phyloP scores from a whole-genome alignment of 192 early-diverging fungal species.

The Coemansia sp. region DNA sequence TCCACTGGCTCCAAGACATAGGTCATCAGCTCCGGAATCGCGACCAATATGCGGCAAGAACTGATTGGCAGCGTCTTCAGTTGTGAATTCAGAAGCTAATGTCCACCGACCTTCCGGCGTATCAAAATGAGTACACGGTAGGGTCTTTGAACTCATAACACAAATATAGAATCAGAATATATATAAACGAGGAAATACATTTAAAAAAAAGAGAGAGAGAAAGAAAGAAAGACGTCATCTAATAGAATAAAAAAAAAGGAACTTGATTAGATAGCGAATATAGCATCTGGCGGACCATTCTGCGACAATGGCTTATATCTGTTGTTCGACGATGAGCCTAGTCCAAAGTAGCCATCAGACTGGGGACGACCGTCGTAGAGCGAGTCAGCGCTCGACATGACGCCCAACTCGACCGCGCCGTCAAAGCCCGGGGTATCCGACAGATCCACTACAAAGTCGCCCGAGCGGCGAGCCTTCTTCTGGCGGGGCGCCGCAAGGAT shows the following conservation, averaged over 20 bases:
- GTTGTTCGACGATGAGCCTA: slow-evolving; percentile 12
- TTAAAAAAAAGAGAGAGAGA: not conserved
- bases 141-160: not conserved
- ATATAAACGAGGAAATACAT: not conserved
- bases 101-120: slow-evolving; percentile 53
- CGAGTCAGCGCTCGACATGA: slow-evolving; percentile 5
- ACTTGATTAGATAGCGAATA: not conserved
- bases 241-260: not conserved
- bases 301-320: slow-evolving; percentile 24
- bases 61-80: slow-evolving; percentile 55
- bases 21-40: slow-evolving; percentile 39
- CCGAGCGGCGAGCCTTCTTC: not conserved
- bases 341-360: slow-evolving; percentile 23
- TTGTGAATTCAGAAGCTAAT: slow-evolving; percentile 39
- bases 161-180: not conserved
- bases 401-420: slow-evolving; percentile 17
- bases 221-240: not conserved
- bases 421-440: slow-evolving; percentile 22
- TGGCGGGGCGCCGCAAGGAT: slow-evolving; percentile 29
- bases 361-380: not conserved
- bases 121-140: slow-evolving; percentile 31
- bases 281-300: not conserved
- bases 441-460: slow-evolving; percentile 40
- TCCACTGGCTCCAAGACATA: slow-evolving; percentile 28
- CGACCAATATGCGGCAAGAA: slow-evolving; percentile 38